Conservation (phyloP, 1,284 basidiomycete genomes). For the Malassezia brasiliensis region DNA sequence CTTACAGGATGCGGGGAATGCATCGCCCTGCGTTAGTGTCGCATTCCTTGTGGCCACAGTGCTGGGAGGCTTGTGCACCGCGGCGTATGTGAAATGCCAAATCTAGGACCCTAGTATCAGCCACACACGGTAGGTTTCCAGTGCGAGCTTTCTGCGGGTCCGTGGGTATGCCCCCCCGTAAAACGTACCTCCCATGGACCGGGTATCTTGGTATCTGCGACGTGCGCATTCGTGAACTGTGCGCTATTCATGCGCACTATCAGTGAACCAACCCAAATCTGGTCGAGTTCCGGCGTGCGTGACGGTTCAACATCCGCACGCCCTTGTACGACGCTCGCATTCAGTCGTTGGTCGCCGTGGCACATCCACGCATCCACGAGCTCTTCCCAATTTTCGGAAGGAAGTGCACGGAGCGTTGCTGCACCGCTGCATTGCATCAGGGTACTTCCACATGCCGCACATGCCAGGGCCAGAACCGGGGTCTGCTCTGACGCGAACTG, state of each 20-base stretch:
- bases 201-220: not conserved
- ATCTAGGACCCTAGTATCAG: conserved; percentile 22
- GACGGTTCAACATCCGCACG: conserved; percentile 1
- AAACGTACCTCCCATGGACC: conserved; percentile 16
- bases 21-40: conserved; percentile 11
- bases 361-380: conserved; percentile 98
- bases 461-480: not conserved
- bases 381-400: conserved; percentile 92
- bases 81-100: conserved; percentile 6
- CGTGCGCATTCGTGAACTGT: not conserved
- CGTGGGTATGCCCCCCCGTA: not conserved
- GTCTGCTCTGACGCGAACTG: not conserved
- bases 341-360: conserved; percentile 65
- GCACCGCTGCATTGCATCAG: not conserved
- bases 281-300: not conserved
- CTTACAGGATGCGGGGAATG: not conserved
- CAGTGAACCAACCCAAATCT: conserved; percentile 10
- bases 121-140: conserved; percentile 2
- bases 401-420: conserved; percentile 65
- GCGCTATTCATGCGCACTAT: conserved; percentile 7
- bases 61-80: conserved; percentile 4
- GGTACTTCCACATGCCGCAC: not conserved
- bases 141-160: conserved; percentile 18
- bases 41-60: not conserved
- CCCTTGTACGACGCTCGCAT: conserved; percentile 16